Percentiles rank a stretch among this genome's conserved stretches.
phyloP scores from a whole-genome alignment of 805 yeast genomes.

The Saccharomycopsis javanensis region DNA sequence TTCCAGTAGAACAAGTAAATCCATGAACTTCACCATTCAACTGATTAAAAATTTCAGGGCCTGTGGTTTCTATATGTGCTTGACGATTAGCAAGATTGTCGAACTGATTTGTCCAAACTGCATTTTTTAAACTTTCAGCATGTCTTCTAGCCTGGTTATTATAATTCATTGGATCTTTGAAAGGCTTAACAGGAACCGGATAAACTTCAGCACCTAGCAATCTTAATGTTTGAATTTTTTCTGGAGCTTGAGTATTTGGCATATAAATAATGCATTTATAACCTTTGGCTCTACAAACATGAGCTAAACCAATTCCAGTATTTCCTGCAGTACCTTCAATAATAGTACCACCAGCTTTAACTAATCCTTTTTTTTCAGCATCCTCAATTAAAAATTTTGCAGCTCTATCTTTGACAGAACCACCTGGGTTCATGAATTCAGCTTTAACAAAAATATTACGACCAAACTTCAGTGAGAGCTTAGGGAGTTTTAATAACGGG shows the following conservation, averaged over 20 bases:
- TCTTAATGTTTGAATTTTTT: conserved; percentile 64
- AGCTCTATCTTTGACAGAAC: conserved; percentile 86
- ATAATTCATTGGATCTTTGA: conserved; percentile 71
- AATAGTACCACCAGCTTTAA: conserved; percentile 72
- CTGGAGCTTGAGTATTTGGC: conserved; percentile 83
- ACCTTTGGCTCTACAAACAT: conserved; percentile 70
- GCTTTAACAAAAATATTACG: conserved; percentile 82
- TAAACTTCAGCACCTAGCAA: conserved; percentile 77
- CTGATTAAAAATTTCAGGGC: conserved; percentile 89
- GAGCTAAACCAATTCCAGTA: conserved; percentile 90
- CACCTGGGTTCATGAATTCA: conserved; percentile 90
- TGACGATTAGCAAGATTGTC: conserved; percentile 82
- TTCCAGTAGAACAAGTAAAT: conserved; percentile 85
- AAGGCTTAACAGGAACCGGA: conserved; percentile 85
- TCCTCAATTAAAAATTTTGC: conserved; percentile 69
- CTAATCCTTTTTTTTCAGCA: conserved; percentile 59
- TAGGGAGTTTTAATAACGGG: conserved; percentile 59
- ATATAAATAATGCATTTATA: conserved; percentile 79
- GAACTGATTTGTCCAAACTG: conserved; percentile 90
- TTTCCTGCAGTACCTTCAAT: conserved; percentile 95
- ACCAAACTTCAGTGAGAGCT: conserved; percentile 47
- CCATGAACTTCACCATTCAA: conserved; percentile 70
- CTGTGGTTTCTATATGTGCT: conserved; percentile 83
- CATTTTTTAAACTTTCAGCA: conserved; percentile 65
- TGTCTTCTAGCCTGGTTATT: conserved; percentile 82